Conservation (phyloP, 1,139 yeast species). For the Ashbya aceris region DNA sequence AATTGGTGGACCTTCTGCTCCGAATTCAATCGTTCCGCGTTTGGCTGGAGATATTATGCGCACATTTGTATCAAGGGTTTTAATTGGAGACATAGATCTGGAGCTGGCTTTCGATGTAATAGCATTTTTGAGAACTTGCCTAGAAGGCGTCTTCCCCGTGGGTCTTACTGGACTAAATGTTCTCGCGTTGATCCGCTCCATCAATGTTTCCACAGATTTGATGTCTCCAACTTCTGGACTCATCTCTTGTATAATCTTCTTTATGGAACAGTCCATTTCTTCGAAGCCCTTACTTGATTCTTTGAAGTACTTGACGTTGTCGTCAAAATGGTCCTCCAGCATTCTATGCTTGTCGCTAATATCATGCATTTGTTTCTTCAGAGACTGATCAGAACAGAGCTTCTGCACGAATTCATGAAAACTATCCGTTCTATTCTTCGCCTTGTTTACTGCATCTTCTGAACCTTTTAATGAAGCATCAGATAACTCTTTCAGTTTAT, state of each 20-base stretch:
- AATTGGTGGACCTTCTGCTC: background rate
- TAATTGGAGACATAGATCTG: constrained; percentile 10
- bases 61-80: constrained; percentile 7
- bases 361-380: constrained; percentile 12
- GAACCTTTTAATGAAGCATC: constrained; percentile 3
- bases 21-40: constrained; percentile 5
- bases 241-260: constrained; percentile 7
- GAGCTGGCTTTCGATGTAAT: constrained; percentile 5
- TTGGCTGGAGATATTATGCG: constrained; percentile 6
- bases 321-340: constrained; percentile 8
- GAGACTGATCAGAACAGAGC: constrained; percentile 9
- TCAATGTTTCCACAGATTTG: constrained; percentile 7
- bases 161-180: constrained; percentile 14
- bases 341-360: constrained; percentile 8
- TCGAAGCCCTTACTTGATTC: constrained; percentile 10
- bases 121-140: constrained; percentile 6
- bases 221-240: constrained; percentile 8
- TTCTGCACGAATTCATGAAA: constrained; percentile 10
- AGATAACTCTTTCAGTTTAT: constrained; percentile 12
- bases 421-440: constrained; percentile 13
- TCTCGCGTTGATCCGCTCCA: constrained; percentile 11
- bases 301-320: constrained; percentile 8
- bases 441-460: constrained; percentile 13
- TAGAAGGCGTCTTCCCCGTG: constrained; percentile 16
- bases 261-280: constrained; percentile 9